A percentile compares a stretch with the other conserved stretches of the same genome.
These are phyloP conservation scores for Alliaria petiolata DNA, from an alignment of 345 rosid genomes.

Conservation along the genomic window DNA sequence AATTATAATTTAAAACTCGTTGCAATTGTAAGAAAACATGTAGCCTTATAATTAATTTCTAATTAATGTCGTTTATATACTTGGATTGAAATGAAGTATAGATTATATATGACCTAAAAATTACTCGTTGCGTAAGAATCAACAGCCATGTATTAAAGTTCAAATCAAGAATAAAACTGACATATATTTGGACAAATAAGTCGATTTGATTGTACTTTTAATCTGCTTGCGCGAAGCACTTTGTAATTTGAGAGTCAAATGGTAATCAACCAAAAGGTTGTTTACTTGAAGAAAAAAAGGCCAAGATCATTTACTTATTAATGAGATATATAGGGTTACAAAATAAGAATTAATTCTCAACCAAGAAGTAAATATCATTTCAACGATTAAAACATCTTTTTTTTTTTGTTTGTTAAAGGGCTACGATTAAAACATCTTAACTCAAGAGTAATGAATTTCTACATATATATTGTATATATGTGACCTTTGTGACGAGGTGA, in stretches of 20 bases:
- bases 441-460: not conserved
- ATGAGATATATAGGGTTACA: not conserved
- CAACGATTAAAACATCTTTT: too few relatives aligned
- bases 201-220: not conserved
- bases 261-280: too few relatives aligned
- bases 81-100: too few relatives aligned
- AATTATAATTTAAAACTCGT: not conserved
- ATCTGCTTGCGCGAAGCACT: too few relatives aligned
- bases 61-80: too few relatives aligned
- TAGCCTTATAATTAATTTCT: too few relatives aligned
- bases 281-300: not conserved
- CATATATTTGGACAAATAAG: not conserved
- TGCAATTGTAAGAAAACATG: too few relatives aligned
- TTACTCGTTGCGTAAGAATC: not conserved
- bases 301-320: too few relatives aligned
- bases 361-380: not conserved
- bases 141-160: not conserved
- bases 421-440: not conserved
- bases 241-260: too few relatives aligned
- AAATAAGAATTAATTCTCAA: not conserved
- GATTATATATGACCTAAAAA: not conserved
- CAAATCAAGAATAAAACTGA: not conserved
- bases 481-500: conserved; percentile 73
- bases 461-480: not conserved
- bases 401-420: too few relatives aligned